A percentile compares a stretch with the other conserved stretches of the same genome.
Conservation (phyloP, 2,329 filamentous ascomycete species). For the Berkeleyomyces basicola region DNA sequence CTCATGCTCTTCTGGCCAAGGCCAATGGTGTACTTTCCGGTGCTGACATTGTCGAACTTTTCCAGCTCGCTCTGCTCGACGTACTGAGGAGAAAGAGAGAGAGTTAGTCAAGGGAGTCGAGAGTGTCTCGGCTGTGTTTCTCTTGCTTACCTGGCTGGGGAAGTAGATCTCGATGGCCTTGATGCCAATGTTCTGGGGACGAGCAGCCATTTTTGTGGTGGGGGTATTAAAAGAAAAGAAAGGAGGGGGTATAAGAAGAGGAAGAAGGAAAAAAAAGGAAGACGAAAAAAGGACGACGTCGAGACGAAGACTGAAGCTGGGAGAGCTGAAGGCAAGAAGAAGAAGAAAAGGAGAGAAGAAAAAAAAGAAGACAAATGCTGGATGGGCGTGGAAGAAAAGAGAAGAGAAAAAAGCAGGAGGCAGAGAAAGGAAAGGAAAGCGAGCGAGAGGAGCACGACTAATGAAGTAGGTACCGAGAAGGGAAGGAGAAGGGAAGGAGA, state of each 20-base stretch:
- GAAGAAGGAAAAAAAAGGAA: neutral
- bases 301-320: neutral
- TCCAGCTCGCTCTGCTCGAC: conserved; percentile 71
- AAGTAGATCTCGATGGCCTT: conserved; percentile 88
- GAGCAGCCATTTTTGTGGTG: conserved; percentile 44
- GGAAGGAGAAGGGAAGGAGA: neutral
- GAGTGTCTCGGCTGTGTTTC: neutral
- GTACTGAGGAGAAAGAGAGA: conserved; percentile 38
- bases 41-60: conserved; percentile 68
- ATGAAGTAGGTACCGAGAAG: neutral
- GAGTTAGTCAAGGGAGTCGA: neutral
- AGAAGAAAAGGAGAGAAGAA: conserved; percentile 10
- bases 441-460: too few relatives aligned
- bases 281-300: neutral
- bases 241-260: conserved; percentile 1
- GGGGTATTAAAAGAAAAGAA: neutral
- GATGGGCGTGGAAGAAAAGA: neutral
- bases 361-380: conserved; percentile 1
- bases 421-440: neutral
- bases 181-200: conserved; percentile 78
- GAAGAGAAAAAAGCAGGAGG: conserved; percentile 4
- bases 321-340: neutral
- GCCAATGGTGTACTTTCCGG: conserved; percentile 81
- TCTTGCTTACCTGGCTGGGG: conserved; percentile 54
- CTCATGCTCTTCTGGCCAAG: conserved; percentile 84